These are phyloP conservation scores for Neurospora africana DNA, from an alignment of 495 filamentous ascomycete genomes.

Conservation along the genomic window DNA sequence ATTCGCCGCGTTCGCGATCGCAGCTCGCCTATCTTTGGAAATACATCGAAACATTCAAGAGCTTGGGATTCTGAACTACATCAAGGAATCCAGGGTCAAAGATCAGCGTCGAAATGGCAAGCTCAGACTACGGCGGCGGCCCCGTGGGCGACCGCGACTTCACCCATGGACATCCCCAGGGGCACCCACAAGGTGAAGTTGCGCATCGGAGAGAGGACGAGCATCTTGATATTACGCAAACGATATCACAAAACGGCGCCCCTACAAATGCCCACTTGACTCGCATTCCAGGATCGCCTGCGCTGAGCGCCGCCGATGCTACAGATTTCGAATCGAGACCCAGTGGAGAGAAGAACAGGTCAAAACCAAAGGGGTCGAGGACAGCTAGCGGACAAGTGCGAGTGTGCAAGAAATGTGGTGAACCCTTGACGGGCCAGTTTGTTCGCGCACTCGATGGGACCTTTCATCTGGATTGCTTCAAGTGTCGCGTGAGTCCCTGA, in stretches of 20 bases:
- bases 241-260: slow-evolving; percentile 26
- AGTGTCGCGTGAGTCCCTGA: slow-evolving; percentile 66
- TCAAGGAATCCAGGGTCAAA: slow-evolving; percentile 11
- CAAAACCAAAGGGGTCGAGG: slow-evolving; percentile 32
- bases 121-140: slow-evolving; percentile 18
- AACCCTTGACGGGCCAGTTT: slow-evolving; percentile 84
- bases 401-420: slow-evolving; percentile 80
- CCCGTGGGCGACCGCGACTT: slow-evolving; percentile 14
- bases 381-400: slow-evolving; percentile 45
- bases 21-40: background rate
- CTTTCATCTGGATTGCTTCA: slow-evolving; percentile 96
- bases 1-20: background rate
- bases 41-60: slow-evolving; percentile 2
- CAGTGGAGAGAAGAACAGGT: slow-evolving; percentile 40
- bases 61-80: slow-evolving; percentile 9
- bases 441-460: slow-evolving; percentile 86
- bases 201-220: slow-evolving; percentile 29
- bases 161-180: slow-evolving; percentile 8
- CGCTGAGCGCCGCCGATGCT: slow-evolving; percentile 26
- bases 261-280: slow-evolving; percentile 18
- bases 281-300: slow-evolving; percentile 28
- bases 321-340: slow-evolving; percentile 25
- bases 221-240: slow-evolving; percentile 24
- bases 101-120: slow-evolving; percentile 15
- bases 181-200: slow-evolving; percentile 2